Evolutionary conservation across 805 yeast genomes (phyloP).

Genomic region (Hanseniaspora mollemarum): DNA sequence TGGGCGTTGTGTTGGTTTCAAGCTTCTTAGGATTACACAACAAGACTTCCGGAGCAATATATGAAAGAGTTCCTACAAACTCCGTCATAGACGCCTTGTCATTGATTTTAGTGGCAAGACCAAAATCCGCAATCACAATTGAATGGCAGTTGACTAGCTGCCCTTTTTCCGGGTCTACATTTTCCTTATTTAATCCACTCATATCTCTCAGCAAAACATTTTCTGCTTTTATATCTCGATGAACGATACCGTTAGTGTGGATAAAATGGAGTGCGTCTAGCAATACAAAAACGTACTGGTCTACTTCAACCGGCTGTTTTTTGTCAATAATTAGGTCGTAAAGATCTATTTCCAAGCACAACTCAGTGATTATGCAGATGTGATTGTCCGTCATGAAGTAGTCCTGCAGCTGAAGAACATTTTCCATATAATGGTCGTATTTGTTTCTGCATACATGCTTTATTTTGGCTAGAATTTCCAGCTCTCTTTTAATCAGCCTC

Average conservation of each 20-base stretch:
- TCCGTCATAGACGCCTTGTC: slow-evolving; percentile 31
- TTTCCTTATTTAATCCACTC: slow-evolving; percentile 10
- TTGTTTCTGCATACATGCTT: slow-evolving; percentile 3
- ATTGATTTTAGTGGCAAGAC: slow-evolving; percentile 43
- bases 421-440: slow-evolving; percentile 26
- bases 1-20: slow-evolving; percentile 17
- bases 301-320: slow-evolving; percentile 34
- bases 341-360: slow-evolving; percentile 59
- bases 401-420: slow-evolving; percentile 52
- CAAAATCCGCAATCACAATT: slow-evolving; percentile 37
- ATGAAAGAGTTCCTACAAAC: slow-evolving; percentile 59
- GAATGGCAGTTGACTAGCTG: slow-evolving; percentile 29
- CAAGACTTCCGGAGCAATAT: slow-evolving; percentile 64
- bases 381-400: slow-evolving; percentile 56
- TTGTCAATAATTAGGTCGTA: slow-evolving; percentile 43
- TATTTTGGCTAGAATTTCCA: slow-evolving; percentile 34
- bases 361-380: slow-evolving; percentile 49
- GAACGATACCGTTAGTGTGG: slow-evolving; percentile 50
- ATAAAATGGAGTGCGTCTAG: slow-evolving; percentile 46
- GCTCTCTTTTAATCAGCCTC: slow-evolving; percentile 46
- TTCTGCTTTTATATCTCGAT: slow-evolving; percentile 65
- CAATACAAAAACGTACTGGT: slow-evolving; percentile 42
- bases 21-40: slow-evolving; percentile 26
- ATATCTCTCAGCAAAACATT: slow-evolving; percentile 42
- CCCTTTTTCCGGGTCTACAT: slow-evolving; percentile 42